phyloP scores from a whole-genome alignment of 805 yeast genomes.

The Metschnikowia continentalis region DNA sequence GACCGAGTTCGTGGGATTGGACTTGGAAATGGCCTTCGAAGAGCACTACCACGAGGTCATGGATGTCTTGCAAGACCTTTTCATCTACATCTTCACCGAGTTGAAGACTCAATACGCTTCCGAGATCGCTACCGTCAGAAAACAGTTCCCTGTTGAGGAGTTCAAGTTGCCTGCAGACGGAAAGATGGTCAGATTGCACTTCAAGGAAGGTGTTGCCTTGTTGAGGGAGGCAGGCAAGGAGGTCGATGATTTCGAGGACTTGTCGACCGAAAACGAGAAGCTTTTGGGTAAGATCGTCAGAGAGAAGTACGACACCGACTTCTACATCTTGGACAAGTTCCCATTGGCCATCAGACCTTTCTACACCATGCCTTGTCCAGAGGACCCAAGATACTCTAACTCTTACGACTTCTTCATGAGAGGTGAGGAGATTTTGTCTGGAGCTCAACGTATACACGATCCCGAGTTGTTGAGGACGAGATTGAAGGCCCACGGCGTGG shows the following conservation, averaged over 20 bases:
- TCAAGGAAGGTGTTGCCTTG: constrained; percentile 86
- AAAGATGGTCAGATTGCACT: constrained; percentile 85
- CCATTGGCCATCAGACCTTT: constrained; percentile 96
- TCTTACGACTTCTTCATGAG: constrained; percentile 99
- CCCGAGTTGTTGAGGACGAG: constrained; percentile 76
- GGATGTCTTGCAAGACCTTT: constrained; percentile 61
- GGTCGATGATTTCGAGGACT: constrained; percentile 83
- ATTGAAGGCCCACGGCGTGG: constrained; percentile 78
- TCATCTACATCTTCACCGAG: constrained; percentile 82
- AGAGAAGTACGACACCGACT: constrained; percentile 94
- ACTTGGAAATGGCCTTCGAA: constrained; percentile 96
- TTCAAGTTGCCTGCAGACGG: constrained; percentile 92
- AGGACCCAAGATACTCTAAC: constrained; percentile 89
- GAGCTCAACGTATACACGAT: constrained; percentile 99
- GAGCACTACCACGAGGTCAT: constrained; percentile 94
- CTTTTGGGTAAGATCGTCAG: constrained; percentile 85
- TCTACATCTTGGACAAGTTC: constrained; percentile 96
- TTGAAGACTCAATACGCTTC: constrained; percentile 72
- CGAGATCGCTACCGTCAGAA: constrained; percentile 87
- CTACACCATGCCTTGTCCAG: constrained; percentile 98
- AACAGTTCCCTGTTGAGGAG: constrained; percentile 96
- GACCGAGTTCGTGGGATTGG: constrained; percentile 98
- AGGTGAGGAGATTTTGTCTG: constrained; percentile 98
- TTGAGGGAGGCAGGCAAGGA: constrained; percentile 83
- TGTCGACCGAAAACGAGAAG: constrained; percentile 92